These are phyloP conservation scores for Pholiota adiposa DNA, from an alignment of 1,284 basidiomycete genomes.

Conservation along the genomic window DNA sequence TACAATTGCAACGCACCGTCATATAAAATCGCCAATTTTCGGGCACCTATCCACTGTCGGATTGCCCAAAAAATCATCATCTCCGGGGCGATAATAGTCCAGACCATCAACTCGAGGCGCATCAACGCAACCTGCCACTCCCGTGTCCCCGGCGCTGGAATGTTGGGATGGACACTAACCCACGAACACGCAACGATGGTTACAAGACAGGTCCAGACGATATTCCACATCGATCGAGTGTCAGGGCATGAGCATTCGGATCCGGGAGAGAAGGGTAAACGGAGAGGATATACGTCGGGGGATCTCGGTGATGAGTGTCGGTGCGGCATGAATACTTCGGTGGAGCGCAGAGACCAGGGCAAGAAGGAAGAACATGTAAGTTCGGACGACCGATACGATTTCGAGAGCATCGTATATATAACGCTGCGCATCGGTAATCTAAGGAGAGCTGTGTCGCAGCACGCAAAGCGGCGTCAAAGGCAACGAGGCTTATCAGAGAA, in stretches of 20 bases:
- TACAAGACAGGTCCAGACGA: constrained; percentile 35
- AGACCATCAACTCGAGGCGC: constrained; percentile 27
- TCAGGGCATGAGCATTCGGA: not conserved
- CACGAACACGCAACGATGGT: constrained; percentile 37
- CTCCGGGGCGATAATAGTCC: constrained; percentile 19
- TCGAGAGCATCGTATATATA: not conserved
- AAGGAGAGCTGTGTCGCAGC: not conserved
- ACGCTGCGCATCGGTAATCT: not conserved
- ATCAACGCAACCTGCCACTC: constrained; percentile 8
- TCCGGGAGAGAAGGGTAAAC: not conserved
- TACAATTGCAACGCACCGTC: constrained; percentile 8
- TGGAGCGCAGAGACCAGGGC: not conserved
- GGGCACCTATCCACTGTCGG: constrained; percentile 20
- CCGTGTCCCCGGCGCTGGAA: constrained; percentile 26
- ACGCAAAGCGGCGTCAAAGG: not conserved
- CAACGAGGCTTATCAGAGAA: not conserved
- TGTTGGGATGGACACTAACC: constrained; percentile 39
- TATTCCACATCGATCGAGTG: constrained; percentile 16
- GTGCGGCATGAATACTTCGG: not conserved
- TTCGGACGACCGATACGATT: not conserved
- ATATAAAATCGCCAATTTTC: constrained; percentile 9
- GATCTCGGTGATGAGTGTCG: not conserved
- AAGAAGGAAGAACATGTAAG: not conserved
- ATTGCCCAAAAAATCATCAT: constrained; percentile 22
- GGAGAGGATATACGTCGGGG: not conserved